Evolutionary conservation across 192 early-diverging fungal species (phyloP).

Genomic region (Backusella liffmaniae): DNA sequence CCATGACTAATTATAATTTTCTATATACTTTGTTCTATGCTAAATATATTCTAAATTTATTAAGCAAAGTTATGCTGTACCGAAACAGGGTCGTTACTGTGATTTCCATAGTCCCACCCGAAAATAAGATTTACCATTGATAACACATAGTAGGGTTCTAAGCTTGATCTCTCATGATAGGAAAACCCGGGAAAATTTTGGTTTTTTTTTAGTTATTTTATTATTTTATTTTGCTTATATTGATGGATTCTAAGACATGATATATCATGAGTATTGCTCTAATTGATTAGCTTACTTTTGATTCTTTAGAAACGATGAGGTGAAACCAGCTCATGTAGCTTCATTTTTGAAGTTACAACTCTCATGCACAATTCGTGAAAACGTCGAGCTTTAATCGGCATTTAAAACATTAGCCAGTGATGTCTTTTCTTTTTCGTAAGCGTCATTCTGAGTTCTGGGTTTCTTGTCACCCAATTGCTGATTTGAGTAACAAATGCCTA

Average conservation of each 20-base stretch:
- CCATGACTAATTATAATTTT: neutral
- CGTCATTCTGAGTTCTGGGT: constrained; percentile 5
- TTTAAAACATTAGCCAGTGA: neutral
- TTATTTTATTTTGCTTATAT: neutral
- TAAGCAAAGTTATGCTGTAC: neutral
- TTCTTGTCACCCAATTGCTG: neutral
- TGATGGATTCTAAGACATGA: neutral
- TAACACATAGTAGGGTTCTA: neutral
- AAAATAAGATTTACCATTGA: neutral
- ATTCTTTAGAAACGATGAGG: neutral
- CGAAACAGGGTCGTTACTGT: neutral
- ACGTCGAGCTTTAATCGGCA: neutral
- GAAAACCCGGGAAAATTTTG: neutral
- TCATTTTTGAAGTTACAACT: neutral
- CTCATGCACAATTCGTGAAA: constrained; percentile 5
- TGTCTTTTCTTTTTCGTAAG: neutral
- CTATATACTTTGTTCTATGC: neutral
- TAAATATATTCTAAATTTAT: neutral
- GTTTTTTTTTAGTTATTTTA: neutral
- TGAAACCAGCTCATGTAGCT: neutral
- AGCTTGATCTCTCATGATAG: neutral
- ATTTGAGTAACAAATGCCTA: neutral
- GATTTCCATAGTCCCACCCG: neutral
- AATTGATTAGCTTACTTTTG: neutral
- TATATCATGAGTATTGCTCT: neutral